Evolutionary conservation across 805 yeast species (phyloP).

Genomic region (Kazachstania viticola): DNA sequence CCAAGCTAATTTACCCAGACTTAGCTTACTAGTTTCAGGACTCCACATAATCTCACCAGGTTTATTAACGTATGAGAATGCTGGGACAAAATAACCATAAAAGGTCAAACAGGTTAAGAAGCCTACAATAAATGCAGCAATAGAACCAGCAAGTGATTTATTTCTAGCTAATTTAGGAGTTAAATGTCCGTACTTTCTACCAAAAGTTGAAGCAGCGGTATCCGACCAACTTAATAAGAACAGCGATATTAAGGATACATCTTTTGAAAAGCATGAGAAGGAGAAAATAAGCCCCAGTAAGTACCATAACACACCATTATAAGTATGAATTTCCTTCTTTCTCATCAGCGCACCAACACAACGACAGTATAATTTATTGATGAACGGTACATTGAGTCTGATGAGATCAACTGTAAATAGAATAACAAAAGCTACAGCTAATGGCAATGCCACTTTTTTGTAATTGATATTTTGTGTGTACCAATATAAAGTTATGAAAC

Average conservation of each 20-base stretch:
- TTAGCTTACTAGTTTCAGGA: constrained; percentile 45
- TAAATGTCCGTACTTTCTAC: constrained; percentile 72
- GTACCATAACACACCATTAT: constrained; percentile 86
- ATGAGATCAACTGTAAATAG: constrained; percentile 56
- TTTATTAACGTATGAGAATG: constrained; percentile 39
- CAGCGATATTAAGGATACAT: constrained; percentile 64
- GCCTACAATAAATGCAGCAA: constrained; percentile 77
- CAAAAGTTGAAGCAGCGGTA: constrained; percentile 91
- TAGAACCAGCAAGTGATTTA: constrained; percentile 82
- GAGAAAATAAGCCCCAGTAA: constrained; percentile 67
- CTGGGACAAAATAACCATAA: constrained; percentile 66
- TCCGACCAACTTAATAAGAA: constrained; percentile 91
- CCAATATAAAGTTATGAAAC: constrained; percentile 63
- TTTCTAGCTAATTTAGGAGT: constrained; percentile 66
- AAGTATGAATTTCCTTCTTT: constrained; percentile 57
- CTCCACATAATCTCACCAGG: constrained; percentile 58
- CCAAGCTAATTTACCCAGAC: constrained; percentile 41
- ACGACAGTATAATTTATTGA: constrained; percentile 58
- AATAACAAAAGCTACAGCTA: constrained; percentile 41
- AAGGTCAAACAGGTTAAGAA: constrained; percentile 49
- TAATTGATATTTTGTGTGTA: constrained; percentile 53
- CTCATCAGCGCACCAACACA: constrained; percentile 76
- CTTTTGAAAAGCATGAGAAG: constrained; percentile 63
- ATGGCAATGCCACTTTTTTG: constrained; percentile 45
- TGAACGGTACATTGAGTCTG: constrained; percentile 47